Base-by-base conservation (phyloP, 176 grass and related monocot genomes). In the Cenchrus fungigraminus region DNA sequence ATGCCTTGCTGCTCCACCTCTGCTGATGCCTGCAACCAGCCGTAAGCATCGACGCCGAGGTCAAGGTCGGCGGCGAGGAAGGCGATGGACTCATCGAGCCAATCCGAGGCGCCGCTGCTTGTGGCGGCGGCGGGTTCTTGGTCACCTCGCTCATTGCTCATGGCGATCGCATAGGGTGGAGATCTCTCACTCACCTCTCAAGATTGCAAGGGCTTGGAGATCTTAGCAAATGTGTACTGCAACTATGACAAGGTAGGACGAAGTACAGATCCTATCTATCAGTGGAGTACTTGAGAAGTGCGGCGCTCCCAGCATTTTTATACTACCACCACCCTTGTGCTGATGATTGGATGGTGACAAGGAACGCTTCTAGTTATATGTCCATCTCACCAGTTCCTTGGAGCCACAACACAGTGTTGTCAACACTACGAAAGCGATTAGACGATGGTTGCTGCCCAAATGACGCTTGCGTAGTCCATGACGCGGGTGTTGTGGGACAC, bases 81-180 rank as follows among this genome's bases (percentile, higher is more conserved):
- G 47, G 82, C 72, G 32, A 76, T 66, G 60, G 82, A 67, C 9
- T 76, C 72, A 3, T 76, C 71, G 49, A 84, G 72, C 82, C 82
- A 84, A 66, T 67, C 82, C 1, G 61, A 28, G 5, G 29, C 79
- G 13, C 1, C 29, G 51, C 20, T 57, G 65, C 65, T 44, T 62
- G 71, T 75, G 60, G 59, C 45, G 45, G 59, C 45, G 10, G 40
- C 42, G 2, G 17, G 71, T 65, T 66, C 71, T 43, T 66, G 71
- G 32, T 19, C 49, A 19, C 55, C 49, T 66, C 47, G 61, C 49
- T 84, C 72, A 6, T 54, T 40, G 60, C 50, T 84, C 82, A 84
- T 84, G 82, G 59, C 59, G 54, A 28, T 72, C 40, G 42, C 55
- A 42, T 16, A 15, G 57, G 57, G 59, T 59, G 75, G 4, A 51